Evolutionary conservation across 768 basidiomycete species (phyloP).

Genomic region (Leucocoprinus sp.): DNA sequence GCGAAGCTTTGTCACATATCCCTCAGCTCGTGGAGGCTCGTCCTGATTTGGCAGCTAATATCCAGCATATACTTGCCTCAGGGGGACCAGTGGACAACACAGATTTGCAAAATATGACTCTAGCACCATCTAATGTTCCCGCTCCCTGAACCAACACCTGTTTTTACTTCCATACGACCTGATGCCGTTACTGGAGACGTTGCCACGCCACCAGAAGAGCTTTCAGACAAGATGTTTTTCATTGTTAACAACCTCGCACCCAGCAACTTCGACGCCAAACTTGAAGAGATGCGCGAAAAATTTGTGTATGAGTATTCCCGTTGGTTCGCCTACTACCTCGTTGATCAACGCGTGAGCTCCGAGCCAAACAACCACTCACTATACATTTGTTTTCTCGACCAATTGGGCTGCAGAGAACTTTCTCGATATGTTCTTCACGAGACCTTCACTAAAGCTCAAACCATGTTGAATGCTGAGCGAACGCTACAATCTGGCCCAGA

Average conservation of each 20-base stretch:
- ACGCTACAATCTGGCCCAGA: slow-evolving; percentile 81
- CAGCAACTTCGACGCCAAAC: slow-evolving; percentile 84
- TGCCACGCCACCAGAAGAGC: slow-evolving; percentile 70
- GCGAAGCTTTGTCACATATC: slow-evolving; percentile 81
- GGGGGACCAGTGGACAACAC: slow-evolving; percentile 33
- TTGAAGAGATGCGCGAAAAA: slow-evolving; percentile 75
- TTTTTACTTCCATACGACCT: slow-evolving; percentile 75
- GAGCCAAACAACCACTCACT: slow-evolving; percentile 97
- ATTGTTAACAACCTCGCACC: slow-evolving; percentile 97
- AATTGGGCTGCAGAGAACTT: slow-evolving; percentile 59
- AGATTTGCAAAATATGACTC: slow-evolving; percentile 24
- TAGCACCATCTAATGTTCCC: not conserved
- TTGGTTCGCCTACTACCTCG: slow-evolving; percentile 98
- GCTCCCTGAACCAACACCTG: slow-evolving; percentile 35
- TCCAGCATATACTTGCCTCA: slow-evolving; percentile 62
- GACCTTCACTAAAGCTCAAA: slow-evolving; percentile 81
- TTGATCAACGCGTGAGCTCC: slow-evolving; percentile 90
- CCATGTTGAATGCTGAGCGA: slow-evolving; percentile 85
- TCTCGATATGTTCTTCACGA: slow-evolving; percentile 85
- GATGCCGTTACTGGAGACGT: slow-evolving; percentile 58
- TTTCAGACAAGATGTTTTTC: slow-evolving; percentile 92
- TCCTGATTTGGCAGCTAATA: slow-evolving; percentile 67
- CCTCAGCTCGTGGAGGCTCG: slow-evolving; percentile 80
- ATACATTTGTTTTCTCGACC: slow-evolving; percentile 90
- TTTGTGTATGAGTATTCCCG: slow-evolving; percentile 80